A percentile compares a stretch with the other conserved stretches of the same genome.
Evolutionary conservation across 139 green algal genomes (phyloP).

Genomic region (Picochlorum sp.): DNA sequence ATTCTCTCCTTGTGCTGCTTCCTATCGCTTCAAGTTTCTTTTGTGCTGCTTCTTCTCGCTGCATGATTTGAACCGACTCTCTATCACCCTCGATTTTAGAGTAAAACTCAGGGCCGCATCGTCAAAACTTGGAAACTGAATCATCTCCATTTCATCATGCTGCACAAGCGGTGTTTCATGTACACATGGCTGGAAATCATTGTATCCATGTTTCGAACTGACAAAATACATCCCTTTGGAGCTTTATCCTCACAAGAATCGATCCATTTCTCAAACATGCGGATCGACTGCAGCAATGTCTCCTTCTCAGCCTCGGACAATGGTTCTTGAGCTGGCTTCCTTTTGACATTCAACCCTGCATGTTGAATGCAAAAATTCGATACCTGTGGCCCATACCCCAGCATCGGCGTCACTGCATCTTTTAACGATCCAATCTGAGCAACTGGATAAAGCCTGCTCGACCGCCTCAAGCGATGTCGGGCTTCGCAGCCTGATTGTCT

Average conservation of each 20-base stretch:
- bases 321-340: conserved; percentile 1
- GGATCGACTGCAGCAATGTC: conserved; percentile 28
- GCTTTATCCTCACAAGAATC: conserved; percentile 33
- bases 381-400: conserved; percentile 73
- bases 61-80: conserved; percentile 31
- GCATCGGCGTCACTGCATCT: conserved; percentile 15
- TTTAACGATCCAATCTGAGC: conserved; percentile 9
- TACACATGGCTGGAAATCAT: conserved; percentile 69
- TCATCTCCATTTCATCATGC: conserved; percentile 5
- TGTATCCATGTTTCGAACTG: conserved; percentile 5
- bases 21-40: conserved; percentile 70
- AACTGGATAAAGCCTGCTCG: no score
- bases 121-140: conserved; percentile 75
- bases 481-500: conserved; percentile 34
- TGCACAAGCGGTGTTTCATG: conserved; percentile 7
- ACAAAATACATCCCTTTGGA: conserved; percentile 42
- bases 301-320: conserved; percentile 18
- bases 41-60: conserved; percentile 52
- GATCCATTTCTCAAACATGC: conserved; percentile 40
- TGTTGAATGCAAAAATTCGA: conserved; percentile 68
- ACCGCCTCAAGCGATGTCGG: conserved; percentile 14
- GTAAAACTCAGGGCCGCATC: conserved; percentile 84
- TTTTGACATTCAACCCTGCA: conserved; percentile 50
- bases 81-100: conserved; percentile 74
- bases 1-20: conserved; percentile 59